Evolutionary conservation across 371 early-diverging fungal genomes (phyloP), one percentile per base, ranked within the genome.

Genomic region (Nematocida sp.): DNA sequence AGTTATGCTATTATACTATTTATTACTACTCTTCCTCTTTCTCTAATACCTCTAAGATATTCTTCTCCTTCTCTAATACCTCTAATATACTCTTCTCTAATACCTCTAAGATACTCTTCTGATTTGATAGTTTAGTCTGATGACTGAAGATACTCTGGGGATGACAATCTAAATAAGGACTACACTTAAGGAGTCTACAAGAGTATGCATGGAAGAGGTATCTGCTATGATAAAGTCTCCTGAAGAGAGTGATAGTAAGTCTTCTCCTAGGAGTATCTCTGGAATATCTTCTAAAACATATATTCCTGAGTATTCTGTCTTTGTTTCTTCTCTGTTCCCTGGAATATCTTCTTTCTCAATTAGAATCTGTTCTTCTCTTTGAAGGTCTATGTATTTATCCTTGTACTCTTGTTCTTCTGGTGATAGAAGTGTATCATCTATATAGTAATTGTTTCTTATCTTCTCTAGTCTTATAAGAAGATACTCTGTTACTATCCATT

Each of bases 141-240:
- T n/a, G n/a, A n/a, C n/a, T n/a, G n/a, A n/a, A n/a, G n/a, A n/a
- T n/a, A n/a, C n/a, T n/a, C n/a, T n/a, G n/a, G n/a, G n/a, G 29
- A 37, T 13, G 29, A 37, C 29, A 25, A 0, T 41, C 40, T 40
- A 57, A n/a, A 57, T 25, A 23, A 57, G 31, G 27, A 57, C 41
- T 9, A 66, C 37, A 11, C 34, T 21, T 27, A 53, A 32, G n/a
- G 53, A 23, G 35, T 66, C 38, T 25, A 66, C 46, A 19, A 66
- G 21, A 0, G 57, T 49, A 15, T 38, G 15, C 3, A 55, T 5
- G 3, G 3, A 2, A 11, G 47, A 4, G 25, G 46, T 47, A 27
- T 70, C 51, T 40, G 67, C 62, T 19, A 70, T 57, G 13, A 70
- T 38, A 70, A 70, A 70, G 48, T 70, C 74, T 19, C 61, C 74